A percentile compares a stretch with the other conserved stretches of the same genome.
These are phyloP conservation scores for Entoloma clypeatum DNA, from an alignment of 1,284 basidiomycete genomes.

Conservation along the genomic window DNA sequence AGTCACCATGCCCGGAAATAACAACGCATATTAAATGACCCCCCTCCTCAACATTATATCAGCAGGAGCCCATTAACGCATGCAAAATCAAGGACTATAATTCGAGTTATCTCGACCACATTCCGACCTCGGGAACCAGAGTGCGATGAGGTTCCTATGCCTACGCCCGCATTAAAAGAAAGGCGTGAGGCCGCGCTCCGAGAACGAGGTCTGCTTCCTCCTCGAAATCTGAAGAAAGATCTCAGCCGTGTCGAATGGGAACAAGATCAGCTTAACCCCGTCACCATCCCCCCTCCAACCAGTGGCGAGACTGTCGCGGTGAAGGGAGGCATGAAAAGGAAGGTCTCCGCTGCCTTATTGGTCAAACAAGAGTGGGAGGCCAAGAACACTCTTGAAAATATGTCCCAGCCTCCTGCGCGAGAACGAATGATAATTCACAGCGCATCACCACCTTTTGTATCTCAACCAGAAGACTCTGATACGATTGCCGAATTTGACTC, in stretches of 20 bases:
- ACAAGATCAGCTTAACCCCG: conserved; percentile 37
- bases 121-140: conserved; percentile 22
- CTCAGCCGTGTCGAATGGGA: conserved; percentile 46
- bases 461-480: neutral
- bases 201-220: conserved; percentile 49
- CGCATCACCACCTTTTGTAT: neutral
- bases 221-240: conserved; percentile 37
- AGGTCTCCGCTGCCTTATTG: conserved; percentile 40
- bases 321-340: conserved; percentile 9
- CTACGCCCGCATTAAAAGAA: conserved; percentile 24
- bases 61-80: conserved; percentile 8
- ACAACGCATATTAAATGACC: conserved; percentile 11
- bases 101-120: conserved; percentile 31
- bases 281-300: conserved; percentile 24
- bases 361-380: conserved; percentile 50
- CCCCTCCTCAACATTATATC: conserved; percentile 1
- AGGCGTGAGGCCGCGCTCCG: conserved; percentile 51
- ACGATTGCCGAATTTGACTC: too few relatives aligned
- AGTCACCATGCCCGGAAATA: too few relatives aligned
- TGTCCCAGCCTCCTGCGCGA: conserved; percentile 16
- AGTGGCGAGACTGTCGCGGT: conserved; percentile 13
- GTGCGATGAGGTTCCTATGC: conserved; percentile 6
- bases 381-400: conserved; percentile 32
- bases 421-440: conserved; percentile 30
- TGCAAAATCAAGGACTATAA: conserved; percentile 27